Percentiles rank a stretch among this genome's conserved stretches.
Evolutionary conservation across 768 basidiomycete species (phyloP).

Genomic region (Lactarius sanguifluus): DNA sequence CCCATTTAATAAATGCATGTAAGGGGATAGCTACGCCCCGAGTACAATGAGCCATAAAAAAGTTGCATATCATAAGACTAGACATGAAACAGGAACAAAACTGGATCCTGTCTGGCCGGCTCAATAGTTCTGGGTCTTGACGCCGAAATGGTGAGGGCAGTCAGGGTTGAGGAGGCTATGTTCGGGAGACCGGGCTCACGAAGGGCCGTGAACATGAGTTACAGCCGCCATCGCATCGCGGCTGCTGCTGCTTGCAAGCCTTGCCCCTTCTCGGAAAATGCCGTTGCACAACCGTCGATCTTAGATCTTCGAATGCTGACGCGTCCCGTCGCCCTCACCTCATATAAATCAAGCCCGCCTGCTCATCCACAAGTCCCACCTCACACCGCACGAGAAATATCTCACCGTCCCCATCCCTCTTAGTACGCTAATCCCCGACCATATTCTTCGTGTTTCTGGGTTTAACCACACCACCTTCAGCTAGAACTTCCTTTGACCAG

Average conservation of each 20-base stretch:
- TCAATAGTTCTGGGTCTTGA: not conserved
- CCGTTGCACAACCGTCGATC: conserved; percentile 22
- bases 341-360: conserved; percentile 26
- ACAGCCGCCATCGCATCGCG: not conserved
- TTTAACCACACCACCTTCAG: not conserved
- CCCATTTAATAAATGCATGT: not conserved
- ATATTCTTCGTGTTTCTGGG: not conserved
- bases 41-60: not conserved
- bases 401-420: not conserved
- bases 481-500: conserved; percentile 27
- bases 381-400: not conserved
- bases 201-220: conserved; percentile 19
- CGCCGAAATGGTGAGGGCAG: not conserved
- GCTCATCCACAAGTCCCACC: conserved; percentile 4
- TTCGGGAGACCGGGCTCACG: not conserved
- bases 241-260: not conserved
- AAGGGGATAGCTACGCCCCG: not conserved
- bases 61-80: not conserved
- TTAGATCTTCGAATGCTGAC: conserved; percentile 31
- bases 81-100: conserved; percentile 19
- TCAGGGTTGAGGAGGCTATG: not conserved
- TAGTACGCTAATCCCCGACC: conserved; percentile 2
- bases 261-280: conserved; percentile 9
- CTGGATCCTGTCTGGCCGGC: not conserved
- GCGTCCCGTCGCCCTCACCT: conserved; percentile 26